Conservation (phyloP, 2,329 filamentous ascomycete species). For the Volutella citrinella region DNA sequence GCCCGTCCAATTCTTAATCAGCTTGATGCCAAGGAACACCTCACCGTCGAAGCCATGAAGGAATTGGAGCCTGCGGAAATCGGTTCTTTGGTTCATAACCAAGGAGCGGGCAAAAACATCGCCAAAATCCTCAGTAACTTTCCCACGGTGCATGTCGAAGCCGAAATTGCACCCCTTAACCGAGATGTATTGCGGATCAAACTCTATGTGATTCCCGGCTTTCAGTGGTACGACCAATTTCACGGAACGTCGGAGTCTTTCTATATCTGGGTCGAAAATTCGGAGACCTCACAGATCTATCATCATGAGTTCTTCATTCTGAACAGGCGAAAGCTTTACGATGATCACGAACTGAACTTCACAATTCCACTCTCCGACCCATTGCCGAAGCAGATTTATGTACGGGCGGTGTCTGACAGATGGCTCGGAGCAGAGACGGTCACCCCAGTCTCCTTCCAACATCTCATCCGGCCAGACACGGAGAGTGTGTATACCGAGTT, state of each 20-base stretch:
- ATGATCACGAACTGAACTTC: slow-evolving; percentile 97
- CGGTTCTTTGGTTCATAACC: slow-evolving; percentile 86
- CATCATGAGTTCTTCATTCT: slow-evolving; percentile 97
- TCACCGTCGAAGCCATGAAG: slow-evolving; percentile 77
- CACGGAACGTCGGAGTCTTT: slow-evolving; percentile 95
- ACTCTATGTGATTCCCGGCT: slow-evolving; percentile 82
- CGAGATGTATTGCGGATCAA: slow-evolving; percentile 91
- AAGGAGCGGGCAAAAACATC: slow-evolving; percentile 79
- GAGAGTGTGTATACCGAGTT: slow-evolving; percentile 97
- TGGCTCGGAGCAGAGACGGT: slow-evolving; percentile 98
- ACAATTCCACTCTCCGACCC: slow-evolving; percentile 95
- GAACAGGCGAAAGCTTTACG: slow-evolving; percentile 82
- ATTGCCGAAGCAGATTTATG: slow-evolving; percentile 91
- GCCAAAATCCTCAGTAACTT: slow-evolving; percentile 83
- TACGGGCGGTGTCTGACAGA: slow-evolving; percentile 88
- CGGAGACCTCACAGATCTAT: slow-evolving; percentile 94
- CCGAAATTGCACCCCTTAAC: slow-evolving; percentile 93
- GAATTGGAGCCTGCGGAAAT: slow-evolving; percentile 95
- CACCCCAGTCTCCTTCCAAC: slow-evolving; percentile 92
- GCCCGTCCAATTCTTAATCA: slow-evolving; percentile 79
- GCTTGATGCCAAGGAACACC: slow-evolving; percentile 73
- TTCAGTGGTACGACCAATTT: slow-evolving; percentile 89
- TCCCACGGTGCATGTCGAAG: slow-evolving; percentile 84
- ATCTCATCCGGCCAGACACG: slow-evolving; percentile 93
- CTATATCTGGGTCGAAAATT: slow-evolving; percentile 99